Base-by-base conservation (phyloP, 306 rosid species). In the Carpinus viminea region DNA sequence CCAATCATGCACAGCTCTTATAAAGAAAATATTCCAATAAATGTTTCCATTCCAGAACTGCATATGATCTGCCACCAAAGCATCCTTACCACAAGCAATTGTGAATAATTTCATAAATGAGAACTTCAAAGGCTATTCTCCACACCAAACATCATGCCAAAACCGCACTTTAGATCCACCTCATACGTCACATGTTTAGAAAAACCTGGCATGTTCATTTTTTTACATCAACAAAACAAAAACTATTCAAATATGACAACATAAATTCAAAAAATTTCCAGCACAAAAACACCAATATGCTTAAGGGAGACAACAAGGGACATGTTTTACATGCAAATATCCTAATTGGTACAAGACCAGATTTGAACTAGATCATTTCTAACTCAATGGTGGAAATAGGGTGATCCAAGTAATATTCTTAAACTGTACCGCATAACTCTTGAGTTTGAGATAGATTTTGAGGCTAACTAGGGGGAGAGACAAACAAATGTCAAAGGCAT, bases 171-270 rank as follows among this genome's bases (percentile, higher is more conserved):
- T 31, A 31, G 34, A 31, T 31, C 34, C 34, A 31, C 34, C 34
- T 31, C 34, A 31, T 31, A 2, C 34, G 2, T 31, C 34, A 31
- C 2, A 31, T 31, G 34, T 31, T 31, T 31, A 31, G 34, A 45
- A 56, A 53, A 51, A 72, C 81, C 70, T 13, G 7, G 20, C n/a
- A 36, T 20, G 69, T 4, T 50, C 15, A 17, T 65, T 53, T 76
- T 76, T 43, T 15, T 74, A 36, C 52, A 55, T 24, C 74, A 70
- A 77, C 13, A 52, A 45, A 68, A 74, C 68, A 47, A 51, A 62
- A 28, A 9, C 20, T 52, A 68, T 21, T 46, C 52, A 43, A 12
- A 57, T 43, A 73, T 73, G 52, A 76, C 2, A 20, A 21, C 21
- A 46, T 64, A 64, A 66, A 66, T 41, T 41, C 12, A 2, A 66